These are phyloP conservation scores for Sanguinoderma infundibulare DNA, from an alignment of 1,284 basidiomycete genomes.

Conservation along the genomic window DNA sequence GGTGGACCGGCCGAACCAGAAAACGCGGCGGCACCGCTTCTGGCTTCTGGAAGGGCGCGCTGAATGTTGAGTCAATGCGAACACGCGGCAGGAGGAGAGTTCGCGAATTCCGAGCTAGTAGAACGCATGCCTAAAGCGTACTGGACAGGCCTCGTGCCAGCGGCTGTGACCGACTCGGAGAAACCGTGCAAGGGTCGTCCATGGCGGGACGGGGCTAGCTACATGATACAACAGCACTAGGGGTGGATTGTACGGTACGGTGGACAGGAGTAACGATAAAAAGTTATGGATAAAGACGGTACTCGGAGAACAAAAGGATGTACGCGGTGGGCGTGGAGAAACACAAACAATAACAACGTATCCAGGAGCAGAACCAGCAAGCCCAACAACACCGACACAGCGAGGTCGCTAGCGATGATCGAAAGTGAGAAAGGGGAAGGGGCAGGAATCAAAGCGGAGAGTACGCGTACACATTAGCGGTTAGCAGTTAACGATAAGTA, in stretches of 20 bases:
- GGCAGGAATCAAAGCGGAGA: not conserved
- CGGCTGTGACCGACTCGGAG: not conserved
- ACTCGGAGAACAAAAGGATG: not conserved
- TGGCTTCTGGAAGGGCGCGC: not conserved
- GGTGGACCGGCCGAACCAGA: too few species aligned
- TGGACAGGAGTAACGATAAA: not conserved
- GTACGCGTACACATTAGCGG: constrained; percentile 13
- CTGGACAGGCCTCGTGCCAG: not conserved
- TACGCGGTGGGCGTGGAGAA: not conserved
- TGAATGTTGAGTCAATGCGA: not conserved
- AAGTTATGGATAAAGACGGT: not conserved
- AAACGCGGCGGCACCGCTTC: not conserved
- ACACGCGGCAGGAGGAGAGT: not conserved
- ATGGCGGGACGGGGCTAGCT: not conserved
- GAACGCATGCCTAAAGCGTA: constrained; percentile 1
- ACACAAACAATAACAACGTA: not conserved
- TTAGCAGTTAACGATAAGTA: constrained; percentile 21
- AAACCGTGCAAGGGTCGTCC: not conserved
- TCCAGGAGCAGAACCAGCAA: constrained; percentile 20
- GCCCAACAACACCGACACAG: constrained; percentile 5
- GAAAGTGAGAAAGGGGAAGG: not conserved
- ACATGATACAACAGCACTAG: constrained; percentile 5
- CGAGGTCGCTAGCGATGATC: not conserved
- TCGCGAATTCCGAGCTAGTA: not conserved
- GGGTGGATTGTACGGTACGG: constrained; percentile 4